Conservation (phyloP, 148 eudicot species). For the Silene uniflora region DNA sequence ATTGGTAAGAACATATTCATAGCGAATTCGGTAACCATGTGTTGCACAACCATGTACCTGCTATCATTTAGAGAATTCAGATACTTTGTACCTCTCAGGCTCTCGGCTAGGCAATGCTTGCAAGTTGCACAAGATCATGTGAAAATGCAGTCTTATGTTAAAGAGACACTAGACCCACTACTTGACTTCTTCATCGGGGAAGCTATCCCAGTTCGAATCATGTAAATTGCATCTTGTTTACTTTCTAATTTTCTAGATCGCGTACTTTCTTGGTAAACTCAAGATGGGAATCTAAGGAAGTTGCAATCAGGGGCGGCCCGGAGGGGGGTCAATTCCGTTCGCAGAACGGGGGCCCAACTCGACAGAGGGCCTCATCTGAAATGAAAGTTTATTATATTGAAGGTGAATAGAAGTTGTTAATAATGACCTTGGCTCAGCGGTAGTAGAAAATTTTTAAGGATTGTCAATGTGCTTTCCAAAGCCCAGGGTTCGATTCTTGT, state of each 20-base stretch:
- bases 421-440: too few relatives aligned
- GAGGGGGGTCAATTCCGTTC: too few relatives aligned
- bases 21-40: too few relatives aligned
- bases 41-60: neutral
- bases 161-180: neutral
- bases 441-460: too few relatives aligned
- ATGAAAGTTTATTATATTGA: too few relatives aligned
- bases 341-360: too few relatives aligned
- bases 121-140: neutral
- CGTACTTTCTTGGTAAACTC: neutral
- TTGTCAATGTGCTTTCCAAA: too few relatives aligned
- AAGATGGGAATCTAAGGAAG: neutral
- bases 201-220: neutral
- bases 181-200: neutral
- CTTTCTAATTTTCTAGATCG: neutral
- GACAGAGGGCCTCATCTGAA: too few relatives aligned
- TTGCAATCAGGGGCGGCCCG: too few relatives aligned
- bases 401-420: too few relatives aligned
- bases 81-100: neutral
- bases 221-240: neutral
- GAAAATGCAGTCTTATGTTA: neutral
- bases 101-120: neutral
- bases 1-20: too few relatives aligned
- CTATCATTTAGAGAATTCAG: neutral
- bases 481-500: too few relatives aligned